phyloP scores from a whole-genome alignment of 1,284 basidiomycete genomes.

The Ceratobasidium sp. region DNA sequence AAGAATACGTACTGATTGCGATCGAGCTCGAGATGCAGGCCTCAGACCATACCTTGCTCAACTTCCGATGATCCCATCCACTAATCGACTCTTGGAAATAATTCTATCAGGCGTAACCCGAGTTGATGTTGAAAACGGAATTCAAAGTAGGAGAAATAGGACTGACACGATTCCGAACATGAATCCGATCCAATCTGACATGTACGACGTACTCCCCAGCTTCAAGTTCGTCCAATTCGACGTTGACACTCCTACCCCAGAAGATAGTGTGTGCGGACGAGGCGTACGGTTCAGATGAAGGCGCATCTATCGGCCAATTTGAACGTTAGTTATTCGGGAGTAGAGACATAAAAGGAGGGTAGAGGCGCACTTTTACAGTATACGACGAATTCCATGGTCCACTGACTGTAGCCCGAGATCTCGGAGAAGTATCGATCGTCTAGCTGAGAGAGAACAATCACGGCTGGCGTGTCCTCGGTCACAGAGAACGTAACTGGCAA shows the following conservation, averaged over 20 bases:
- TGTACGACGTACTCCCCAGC: conserved; percentile 68
- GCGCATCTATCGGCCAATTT: not conserved
- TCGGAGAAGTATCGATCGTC: conserved; percentile 63
- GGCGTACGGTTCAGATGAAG: conserved; percentile 54
- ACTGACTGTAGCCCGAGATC: conserved; percentile 57
- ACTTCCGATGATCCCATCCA: conserved; percentile 45
- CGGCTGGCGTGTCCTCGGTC: conserved; percentile 57
- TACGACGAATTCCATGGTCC: conserved; percentile 65
- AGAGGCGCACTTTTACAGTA: conserved; percentile 60
- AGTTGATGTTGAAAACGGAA: not conserved
- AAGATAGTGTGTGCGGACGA: conserved; percentile 57
- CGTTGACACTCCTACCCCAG: conserved; percentile 60
- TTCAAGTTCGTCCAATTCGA: conserved; percentile 60
- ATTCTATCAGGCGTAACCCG: not conserved
- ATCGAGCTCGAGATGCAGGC: conserved; percentile 62
- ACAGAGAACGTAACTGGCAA: conserved; percentile 63
- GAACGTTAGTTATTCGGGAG: not conserved
- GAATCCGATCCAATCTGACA: conserved; percentile 61
- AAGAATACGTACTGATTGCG: conserved; percentile 58
- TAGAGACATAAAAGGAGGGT: not conserved
- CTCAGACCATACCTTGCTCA: conserved; percentile 57
- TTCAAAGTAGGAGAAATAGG: not conserved
- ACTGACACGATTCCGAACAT: conserved; percentile 38
- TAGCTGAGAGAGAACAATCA: conserved; percentile 66
- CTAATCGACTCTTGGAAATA: conserved; percentile 40